Evolutionary conservation across 192 early-diverging fungal genomes (phyloP).

Genomic region (Linnemannia elongata): DNA sequence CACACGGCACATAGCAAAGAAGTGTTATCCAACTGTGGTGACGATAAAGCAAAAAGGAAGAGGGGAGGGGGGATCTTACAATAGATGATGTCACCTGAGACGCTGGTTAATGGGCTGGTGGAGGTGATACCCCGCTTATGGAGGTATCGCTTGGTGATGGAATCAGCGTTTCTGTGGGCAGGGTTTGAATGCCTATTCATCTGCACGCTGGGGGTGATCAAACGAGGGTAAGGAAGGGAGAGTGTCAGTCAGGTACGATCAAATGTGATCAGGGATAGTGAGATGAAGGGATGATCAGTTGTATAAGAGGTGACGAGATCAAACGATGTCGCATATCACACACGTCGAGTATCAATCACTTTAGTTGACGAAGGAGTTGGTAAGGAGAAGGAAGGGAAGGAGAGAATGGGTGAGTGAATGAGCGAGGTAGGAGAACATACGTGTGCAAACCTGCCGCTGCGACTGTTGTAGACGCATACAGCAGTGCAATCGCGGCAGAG

Average conservation of each 20-base stretch:
- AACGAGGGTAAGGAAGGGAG: too few relatives aligned
- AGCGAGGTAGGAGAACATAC: slow-evolving; percentile 15
- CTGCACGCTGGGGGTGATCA: slow-evolving; percentile 15
- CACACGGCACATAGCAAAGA: background rate
- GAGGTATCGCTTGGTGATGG: slow-evolving; percentile 27
- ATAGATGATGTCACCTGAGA: slow-evolving; percentile 27
- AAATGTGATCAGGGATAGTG: background rate
- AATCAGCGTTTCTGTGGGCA: slow-evolving; percentile 14
- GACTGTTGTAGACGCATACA: slow-evolving; percentile 4
- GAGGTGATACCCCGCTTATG: slow-evolving; percentile 26
- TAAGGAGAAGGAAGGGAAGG: background rate
- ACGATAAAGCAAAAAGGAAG: too few relatives aligned
- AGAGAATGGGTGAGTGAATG: background rate
- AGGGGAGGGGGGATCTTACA: slow-evolving; percentile 17
- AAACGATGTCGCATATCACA: background rate
- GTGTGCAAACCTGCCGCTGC: slow-evolving; percentile 16
- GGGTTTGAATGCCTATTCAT: slow-evolving; percentile 16
- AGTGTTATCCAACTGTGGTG: background rate
- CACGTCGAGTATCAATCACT: background rate
- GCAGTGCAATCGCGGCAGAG: background rate
- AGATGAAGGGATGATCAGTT: background rate
- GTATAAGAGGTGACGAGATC: background rate
- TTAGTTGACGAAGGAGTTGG: too few relatives aligned
- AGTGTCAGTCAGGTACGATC: background rate
- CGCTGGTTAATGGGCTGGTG: slow-evolving; percentile 19